Evolutionary conservation across 2,329 filamentous ascomycete genomes (phyloP).

Genomic region (Zymoseptoria tritici): DNA sequence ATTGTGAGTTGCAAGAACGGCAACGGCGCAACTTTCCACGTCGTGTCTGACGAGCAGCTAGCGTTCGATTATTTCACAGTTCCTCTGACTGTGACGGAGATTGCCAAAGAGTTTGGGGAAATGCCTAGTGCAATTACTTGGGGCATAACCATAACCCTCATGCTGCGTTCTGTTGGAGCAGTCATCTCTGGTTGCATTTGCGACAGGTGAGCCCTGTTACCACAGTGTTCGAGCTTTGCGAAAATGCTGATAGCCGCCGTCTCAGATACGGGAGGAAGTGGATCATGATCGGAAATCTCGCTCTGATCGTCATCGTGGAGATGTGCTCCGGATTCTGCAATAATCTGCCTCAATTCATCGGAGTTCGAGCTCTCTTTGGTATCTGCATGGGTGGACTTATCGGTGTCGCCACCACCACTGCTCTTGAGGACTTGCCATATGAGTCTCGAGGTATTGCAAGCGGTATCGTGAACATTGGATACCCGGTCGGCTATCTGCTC

Average conservation of each 20-base stretch:
- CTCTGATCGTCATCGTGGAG: constrained; percentile 32
- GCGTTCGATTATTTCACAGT: too few species aligned
- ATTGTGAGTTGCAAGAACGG: too few species aligned
- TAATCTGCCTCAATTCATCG: constrained; percentile 31
- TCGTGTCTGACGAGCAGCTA: too few species aligned
- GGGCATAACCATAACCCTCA: constrained; percentile 25
- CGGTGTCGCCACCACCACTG: constrained; percentile 31
- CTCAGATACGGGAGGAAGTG: constrained; percentile 27
- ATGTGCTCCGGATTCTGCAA: constrained; percentile 32
- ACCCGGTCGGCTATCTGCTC: constrained; percentile 31
- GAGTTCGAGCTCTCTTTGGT: constrained; percentile 31
- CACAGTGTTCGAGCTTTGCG: too few species aligned
- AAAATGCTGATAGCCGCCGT: background rate
- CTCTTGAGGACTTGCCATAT: constrained; percentile 34
- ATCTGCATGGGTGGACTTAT: constrained; percentile 33
- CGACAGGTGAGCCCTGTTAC: constrained; percentile 6
- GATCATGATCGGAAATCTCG: constrained; percentile 32
- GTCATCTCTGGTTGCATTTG: constrained; percentile 24
- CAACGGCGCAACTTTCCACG: too few species aligned
- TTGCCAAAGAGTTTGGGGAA: too few species aligned
- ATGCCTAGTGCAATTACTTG: background rate
- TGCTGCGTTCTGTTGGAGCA: constrained; percentile 28
- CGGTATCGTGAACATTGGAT: constrained; percentile 31
- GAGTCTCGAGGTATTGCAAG: constrained; percentile 34
- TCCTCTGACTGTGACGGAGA: too few species aligned